These are phyloP conservation scores for Ceratocystis albifundus DNA, from an alignment of 2,329 filamentous ascomycete species.

Conservation along the genomic window DNA sequence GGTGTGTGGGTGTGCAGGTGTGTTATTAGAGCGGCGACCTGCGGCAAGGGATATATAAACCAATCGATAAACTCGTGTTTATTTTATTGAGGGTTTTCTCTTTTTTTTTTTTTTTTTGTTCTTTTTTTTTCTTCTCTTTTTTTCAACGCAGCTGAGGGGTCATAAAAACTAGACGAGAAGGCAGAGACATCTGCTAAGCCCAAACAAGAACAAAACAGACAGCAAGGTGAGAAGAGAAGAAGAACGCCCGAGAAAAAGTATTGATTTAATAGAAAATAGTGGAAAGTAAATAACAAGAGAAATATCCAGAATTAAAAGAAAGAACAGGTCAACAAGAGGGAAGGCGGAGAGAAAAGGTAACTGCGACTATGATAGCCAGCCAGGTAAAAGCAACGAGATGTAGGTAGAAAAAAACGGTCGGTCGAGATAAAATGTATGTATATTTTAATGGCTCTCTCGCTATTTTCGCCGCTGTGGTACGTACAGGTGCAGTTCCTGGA, in stretches of 20 bases:
- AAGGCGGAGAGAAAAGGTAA: background rate
- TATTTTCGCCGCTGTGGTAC: no score
- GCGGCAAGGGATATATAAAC: background rate
- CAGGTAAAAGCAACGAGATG: background rate
- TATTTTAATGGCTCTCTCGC: no score
- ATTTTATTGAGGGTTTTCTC: no score
- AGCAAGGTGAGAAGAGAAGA: background rate
- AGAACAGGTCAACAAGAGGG: background rate
- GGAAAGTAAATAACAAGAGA: background rate
- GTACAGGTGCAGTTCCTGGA: background rate
- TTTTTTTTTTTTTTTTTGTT: background rate
- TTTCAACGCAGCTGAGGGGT: background rate
- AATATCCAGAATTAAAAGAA: background rate
- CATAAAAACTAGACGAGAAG: slow-evolving; percentile 19
- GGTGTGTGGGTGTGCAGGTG: background rate
- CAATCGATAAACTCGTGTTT: background rate
- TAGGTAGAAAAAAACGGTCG: background rate
- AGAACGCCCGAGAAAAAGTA: background rate
- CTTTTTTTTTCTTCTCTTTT: no score
- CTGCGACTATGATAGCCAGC: background rate
- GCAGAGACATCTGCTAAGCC: slow-evolving; percentile 15
- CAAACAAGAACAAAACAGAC: slow-evolving; percentile 9
- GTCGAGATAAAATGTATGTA: background rate
- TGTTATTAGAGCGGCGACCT: background rate
- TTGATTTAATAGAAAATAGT: background rate